Base-by-base conservation (phyloP, 371 early-diverging fungal species). In the Mucor mucedo region DNA sequence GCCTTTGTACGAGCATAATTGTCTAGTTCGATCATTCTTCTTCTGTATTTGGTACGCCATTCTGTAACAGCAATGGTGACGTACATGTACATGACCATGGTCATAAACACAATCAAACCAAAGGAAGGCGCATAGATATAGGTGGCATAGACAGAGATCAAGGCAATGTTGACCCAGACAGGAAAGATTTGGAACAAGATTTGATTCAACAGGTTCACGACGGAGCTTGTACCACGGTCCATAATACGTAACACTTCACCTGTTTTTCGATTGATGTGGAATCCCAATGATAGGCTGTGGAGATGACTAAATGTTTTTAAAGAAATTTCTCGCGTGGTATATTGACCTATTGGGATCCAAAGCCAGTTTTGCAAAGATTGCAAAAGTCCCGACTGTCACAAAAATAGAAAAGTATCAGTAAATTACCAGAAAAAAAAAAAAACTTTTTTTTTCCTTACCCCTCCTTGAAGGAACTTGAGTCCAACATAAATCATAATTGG, bases 301-400 rank as follows among this genome's bases (percentile, higher is more conserved):
- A 97, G 74, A 73, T 97, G 98, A 50, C 84, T 77, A 61, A 97
- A 92, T 89, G 95, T 91, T 45, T 84, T 83, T 11, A 96, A 88
- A 8, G 93, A 91, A 28, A 96, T 81, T 59, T 91, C 87, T 38
- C 92, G 84, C 1, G 96, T 94, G 30, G 93, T 94, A 73, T 84
- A 91, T 79, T 93, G 95, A 6, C 91, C 89, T 9, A 97, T 89
- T 3, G 95, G 96, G 40, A 96, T 91, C 95, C 96, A 97, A 7
- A 91, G 70, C 60, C 89, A 83, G 62, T 85, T 89, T 74, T 95
- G 95, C 27, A 90, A 44, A 1, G 89, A 84, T 57, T 89, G 87
- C 42, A 96, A 72, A 9, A 95, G 68, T 38, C 97, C 97, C 21
- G 89, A 71, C 71, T 76, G 35, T 33, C 16, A 6, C 58, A 42